A percentile compares a stretch with the other conserved stretches of the same genome.
These are phyloP conservation scores for Nakataea oryzae DNA, from an alignment of 2,329 filamentous ascomycete genomes.

Conservation along the genomic window DNA sequence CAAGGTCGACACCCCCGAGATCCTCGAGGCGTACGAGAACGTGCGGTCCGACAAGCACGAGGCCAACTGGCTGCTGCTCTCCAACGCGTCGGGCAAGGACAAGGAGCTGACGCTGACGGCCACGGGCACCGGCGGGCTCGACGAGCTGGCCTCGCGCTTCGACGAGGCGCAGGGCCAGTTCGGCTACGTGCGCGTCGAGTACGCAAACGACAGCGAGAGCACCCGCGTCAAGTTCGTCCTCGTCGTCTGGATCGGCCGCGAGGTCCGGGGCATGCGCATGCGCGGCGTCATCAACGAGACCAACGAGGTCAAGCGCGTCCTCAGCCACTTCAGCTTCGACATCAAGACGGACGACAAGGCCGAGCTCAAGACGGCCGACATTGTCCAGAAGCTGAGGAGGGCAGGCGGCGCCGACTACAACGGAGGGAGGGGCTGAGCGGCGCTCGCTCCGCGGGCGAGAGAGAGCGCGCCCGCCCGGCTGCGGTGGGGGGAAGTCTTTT, in stretches of 20 bases:
- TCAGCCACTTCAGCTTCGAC: constrained; percentile 55
- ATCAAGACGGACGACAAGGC: constrained; percentile 50
- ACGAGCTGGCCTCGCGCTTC: constrained; percentile 44
- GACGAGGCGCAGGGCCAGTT: constrained; percentile 54
- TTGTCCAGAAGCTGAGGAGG: constrained; percentile 51
- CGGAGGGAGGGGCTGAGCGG: constrained; percentile 42
- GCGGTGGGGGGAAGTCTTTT: too few relatives aligned
- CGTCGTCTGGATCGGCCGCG: constrained; percentile 57
- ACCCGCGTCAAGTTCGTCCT: constrained; percentile 59
- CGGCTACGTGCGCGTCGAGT: constrained; percentile 55
- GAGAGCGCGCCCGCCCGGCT: too few relatives aligned
- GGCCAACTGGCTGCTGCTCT: constrained; percentile 58
- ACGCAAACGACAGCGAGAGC: constrained; percentile 62
- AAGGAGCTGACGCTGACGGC: constrained; percentile 44
- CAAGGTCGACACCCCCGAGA: constrained; percentile 45
- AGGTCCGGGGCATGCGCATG: constrained; percentile 59
- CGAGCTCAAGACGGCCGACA: constrained; percentile 51
- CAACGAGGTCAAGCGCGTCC: constrained; percentile 51
- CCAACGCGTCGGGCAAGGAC: constrained; percentile 43
- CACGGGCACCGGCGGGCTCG: constrained; percentile 50
- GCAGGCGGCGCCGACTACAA: constrained; percentile 64
- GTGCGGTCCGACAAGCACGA: constrained; percentile 56
- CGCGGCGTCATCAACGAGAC: constrained; percentile 58
- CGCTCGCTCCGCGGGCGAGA: too few relatives aligned
- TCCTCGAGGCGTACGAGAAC: constrained; percentile 54